phyloP scores from a whole-genome alignment of 164 flowering plant genomes.

The Magnolia sinica region DNA sequence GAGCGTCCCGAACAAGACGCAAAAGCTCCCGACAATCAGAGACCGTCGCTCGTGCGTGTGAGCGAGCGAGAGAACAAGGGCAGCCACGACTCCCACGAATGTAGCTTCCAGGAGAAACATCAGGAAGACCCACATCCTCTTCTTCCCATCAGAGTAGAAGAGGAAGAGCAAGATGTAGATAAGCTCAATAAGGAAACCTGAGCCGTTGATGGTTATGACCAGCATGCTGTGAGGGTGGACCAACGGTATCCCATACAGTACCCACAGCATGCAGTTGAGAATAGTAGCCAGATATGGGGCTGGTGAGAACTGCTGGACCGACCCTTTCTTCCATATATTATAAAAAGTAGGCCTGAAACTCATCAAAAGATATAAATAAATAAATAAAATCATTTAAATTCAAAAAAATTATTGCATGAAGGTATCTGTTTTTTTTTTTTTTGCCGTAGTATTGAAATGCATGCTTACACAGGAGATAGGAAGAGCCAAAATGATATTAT shows the following conservation, averaged over 20 bases:
- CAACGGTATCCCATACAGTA: slow-evolving; percentile 69
- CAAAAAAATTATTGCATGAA: not conserved
- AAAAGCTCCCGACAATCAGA: slow-evolving; percentile 40
- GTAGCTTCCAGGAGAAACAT: slow-evolving; percentile 33
- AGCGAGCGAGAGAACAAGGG: slow-evolving; percentile 36
- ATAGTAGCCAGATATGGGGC: slow-evolving; percentile 71
- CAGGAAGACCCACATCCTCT: slow-evolving; percentile 33
- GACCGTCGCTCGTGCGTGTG: slow-evolving; percentile 41
- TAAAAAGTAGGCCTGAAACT: slow-evolving; percentile 72
- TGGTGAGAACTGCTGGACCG: slow-evolving; percentile 79
- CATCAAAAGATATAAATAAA: not conserved
- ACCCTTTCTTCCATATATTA: slow-evolving; percentile 63
- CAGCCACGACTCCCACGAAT: slow-evolving; percentile 26
- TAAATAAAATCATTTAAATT: not conserved
- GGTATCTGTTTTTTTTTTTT: too few species aligned
- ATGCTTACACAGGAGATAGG: slow-evolving; percentile 56
- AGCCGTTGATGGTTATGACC: slow-evolving; percentile 61
- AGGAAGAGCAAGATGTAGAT: slow-evolving; percentile 50
- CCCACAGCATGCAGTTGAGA: slow-evolving; percentile 74
- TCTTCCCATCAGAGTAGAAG: slow-evolving; percentile 34
- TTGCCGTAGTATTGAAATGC: too few species aligned
- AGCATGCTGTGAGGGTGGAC: slow-evolving; percentile 65
- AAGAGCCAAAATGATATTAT: slow-evolving; percentile 50
- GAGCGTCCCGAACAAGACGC: slow-evolving; percentile 43
- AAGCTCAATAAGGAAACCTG: slow-evolving; percentile 59